A percentile compares a stretch with the other conserved stretches of the same genome.
Conservation (phyloP, 805 yeast genomes). For the Barnettozyma sp. region DNA sequence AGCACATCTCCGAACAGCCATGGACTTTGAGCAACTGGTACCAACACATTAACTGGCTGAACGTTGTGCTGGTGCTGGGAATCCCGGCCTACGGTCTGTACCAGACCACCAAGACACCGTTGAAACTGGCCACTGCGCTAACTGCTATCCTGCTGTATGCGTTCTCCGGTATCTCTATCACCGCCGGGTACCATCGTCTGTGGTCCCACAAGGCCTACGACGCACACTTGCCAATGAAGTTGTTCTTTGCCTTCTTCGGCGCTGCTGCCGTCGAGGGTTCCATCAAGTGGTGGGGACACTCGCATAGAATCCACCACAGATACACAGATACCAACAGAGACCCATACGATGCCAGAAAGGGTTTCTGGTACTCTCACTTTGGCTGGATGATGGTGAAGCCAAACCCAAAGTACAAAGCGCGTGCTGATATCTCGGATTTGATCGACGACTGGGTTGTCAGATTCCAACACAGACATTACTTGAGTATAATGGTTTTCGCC, state of each 20-base stretch:
- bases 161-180: conserved; percentile 66
- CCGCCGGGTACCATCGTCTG: conserved; percentile 79
- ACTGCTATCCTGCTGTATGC: conserved; percentile 42
- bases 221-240: conserved; percentile 52
- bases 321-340: conserved; percentile 79
- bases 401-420: conserved; percentile 72
- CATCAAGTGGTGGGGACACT: conserved; percentile 84
- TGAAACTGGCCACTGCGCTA: conserved; percentile 29
- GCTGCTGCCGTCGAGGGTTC: conserved; percentile 83
- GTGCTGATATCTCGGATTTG: conserved; percentile 55
- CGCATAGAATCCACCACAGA: conserved; percentile 81
- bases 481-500: conserved; percentile 51
- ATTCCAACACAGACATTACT: conserved; percentile 76
- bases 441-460: conserved; percentile 72
- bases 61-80: conserved; percentile 53
- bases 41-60: conserved; percentile 73
- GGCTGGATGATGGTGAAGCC: conserved; percentile 83
- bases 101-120: conserved; percentile 38
- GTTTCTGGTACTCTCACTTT: conserved; percentile 78
- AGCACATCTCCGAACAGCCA: conserved; percentile 70
- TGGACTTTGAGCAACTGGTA: conserved; percentile 72
- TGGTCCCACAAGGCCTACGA: conserved; percentile 72
- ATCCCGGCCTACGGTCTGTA: conserved; percentile 52
- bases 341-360: conserved; percentile 80
- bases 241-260: conserved; percentile 70